phyloP scores from a whole-genome alignment of 805 yeast genomes.

The Wickerhamomyces silvicola region DNA sequence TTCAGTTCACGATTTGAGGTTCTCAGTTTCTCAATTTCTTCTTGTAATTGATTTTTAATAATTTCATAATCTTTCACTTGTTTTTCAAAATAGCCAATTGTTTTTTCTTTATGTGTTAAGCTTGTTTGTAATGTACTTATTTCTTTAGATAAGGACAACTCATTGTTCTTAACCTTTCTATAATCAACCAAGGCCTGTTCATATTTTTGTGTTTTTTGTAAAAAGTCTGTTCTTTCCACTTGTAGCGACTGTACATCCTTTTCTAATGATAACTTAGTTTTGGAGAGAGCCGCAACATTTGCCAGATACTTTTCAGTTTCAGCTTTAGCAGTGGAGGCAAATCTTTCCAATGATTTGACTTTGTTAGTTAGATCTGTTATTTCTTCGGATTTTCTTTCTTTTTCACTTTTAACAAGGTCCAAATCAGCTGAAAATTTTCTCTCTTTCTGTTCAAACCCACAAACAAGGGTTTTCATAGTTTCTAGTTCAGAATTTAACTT shows the following conservation, averaged over 20 bases:
- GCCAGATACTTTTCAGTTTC: slow-evolving; percentile 2
- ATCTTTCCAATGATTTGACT: background rate
- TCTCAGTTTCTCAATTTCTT: slow-evolving; percentile 18
- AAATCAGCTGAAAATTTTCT: too few relatives aligned
- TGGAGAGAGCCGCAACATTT: slow-evolving; percentile 9
- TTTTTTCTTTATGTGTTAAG: slow-evolving; percentile 30
- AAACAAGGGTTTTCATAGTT: background rate
- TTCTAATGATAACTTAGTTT: slow-evolving; percentile 13
- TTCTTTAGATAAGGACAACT: slow-evolving; percentile 19
- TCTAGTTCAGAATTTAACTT: slow-evolving; percentile 4
- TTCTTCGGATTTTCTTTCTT: too few relatives aligned
- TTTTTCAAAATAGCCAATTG: slow-evolving; percentile 31
- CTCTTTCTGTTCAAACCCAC: slow-evolving; percentile 1
- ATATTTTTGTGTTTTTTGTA: slow-evolving; percentile 16
- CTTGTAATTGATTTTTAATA: slow-evolving; percentile 18
- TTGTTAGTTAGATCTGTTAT: background rate
- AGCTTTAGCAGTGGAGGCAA: too few relatives aligned
- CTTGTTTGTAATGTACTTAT: slow-evolving; percentile 9
- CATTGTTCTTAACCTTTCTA: slow-evolving; percentile 16
- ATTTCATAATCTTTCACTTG: slow-evolving; percentile 32
- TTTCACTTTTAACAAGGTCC: too few relatives aligned
- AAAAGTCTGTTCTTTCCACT: slow-evolving; percentile 14
- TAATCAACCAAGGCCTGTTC: slow-evolving; percentile 14
- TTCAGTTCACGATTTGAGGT: slow-evolving; percentile 22
- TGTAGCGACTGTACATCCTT: slow-evolving; percentile 16